Conservation (phyloP, 2,329 filamentous ascomycete genomes). For the Elsinoe batatas region DNA sequence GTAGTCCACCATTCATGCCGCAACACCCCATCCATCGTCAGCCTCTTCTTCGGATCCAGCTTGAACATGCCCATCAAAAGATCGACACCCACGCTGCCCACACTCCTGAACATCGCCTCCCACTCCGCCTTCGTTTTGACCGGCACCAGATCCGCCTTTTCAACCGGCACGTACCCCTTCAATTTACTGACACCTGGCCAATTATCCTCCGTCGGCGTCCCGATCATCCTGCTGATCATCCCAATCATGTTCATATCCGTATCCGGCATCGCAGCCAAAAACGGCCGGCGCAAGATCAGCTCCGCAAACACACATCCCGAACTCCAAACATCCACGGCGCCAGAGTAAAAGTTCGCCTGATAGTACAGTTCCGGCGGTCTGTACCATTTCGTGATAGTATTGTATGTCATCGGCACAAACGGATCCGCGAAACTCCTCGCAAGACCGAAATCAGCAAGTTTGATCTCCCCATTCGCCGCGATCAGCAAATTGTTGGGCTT, state of each 20-base stretch:
- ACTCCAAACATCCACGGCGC: conserved; percentile 88
- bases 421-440: conserved; percentile 85
- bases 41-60: conserved; percentile 77
- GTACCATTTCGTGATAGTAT: conserved; percentile 97
- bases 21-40: conserved; percentile 67
- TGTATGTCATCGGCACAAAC: conserved; percentile 73
- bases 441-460: conserved; percentile 95
- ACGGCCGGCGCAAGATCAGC: conserved; percentile 71
- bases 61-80: conserved; percentile 75
- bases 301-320: conserved; percentile 91
- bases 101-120: conserved; percentile 64
- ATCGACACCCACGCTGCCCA: conserved; percentile 76
- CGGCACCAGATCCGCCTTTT: conserved; percentile 46
- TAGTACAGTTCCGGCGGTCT: conserved; percentile 88
- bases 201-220: conserved; percentile 84
- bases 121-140: conserved; percentile 60
- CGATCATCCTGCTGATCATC: conserved; percentile 74
- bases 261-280: conserved; percentile 59
- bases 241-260: conserved; percentile 79
- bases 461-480: conserved; percentile 83
- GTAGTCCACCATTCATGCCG: conserved; percentile 77
- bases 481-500: conserved; percentile 98
- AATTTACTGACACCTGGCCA: conserved; percentile 87
- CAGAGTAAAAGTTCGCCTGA: conserved; percentile 78
- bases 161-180: conserved; percentile 66